phyloP scores from a whole-genome alignment of 345 rosid species.

The Eucalyptus marginata region DNA sequence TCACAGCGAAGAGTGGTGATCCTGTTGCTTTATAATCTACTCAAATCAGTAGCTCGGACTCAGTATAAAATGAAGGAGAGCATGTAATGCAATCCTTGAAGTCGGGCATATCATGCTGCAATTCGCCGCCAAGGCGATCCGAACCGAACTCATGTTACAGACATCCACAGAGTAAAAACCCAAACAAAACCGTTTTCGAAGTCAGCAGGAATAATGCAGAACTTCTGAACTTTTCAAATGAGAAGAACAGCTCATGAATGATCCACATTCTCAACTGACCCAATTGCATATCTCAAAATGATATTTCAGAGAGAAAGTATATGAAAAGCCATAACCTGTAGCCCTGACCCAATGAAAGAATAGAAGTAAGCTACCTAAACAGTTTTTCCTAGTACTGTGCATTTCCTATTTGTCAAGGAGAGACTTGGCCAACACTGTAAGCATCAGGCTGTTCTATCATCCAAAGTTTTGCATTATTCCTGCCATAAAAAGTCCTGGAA shows the following conservation, averaged over 20 bases:
- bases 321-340: background rate
- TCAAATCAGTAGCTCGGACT: background rate
- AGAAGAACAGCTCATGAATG: background rate
- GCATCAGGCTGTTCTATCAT: background rate
- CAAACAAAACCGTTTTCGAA: background rate
- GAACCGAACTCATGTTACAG: background rate
- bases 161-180: background rate
- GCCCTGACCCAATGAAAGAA: background rate
- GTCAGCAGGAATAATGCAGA: background rate
- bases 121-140: background rate
- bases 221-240: background rate
- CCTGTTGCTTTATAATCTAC: background rate
- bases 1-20: background rate
- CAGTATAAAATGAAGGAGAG: background rate
- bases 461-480: background rate
- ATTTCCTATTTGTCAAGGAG: background rate
- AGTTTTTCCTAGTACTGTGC: background rate
- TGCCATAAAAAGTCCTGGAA: background rate
- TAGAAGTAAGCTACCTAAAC: background rate
- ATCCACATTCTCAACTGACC: background rate
- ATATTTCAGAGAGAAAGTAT: background rate
- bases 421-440: background rate
- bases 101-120: background rate
- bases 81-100: background rate
- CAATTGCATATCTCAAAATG: background rate